A percentile compares a stretch with the other conserved stretches of the same genome.
Conservation (phyloP, 257 asterid species). For the Nicotiana sylvestris region DNA sequence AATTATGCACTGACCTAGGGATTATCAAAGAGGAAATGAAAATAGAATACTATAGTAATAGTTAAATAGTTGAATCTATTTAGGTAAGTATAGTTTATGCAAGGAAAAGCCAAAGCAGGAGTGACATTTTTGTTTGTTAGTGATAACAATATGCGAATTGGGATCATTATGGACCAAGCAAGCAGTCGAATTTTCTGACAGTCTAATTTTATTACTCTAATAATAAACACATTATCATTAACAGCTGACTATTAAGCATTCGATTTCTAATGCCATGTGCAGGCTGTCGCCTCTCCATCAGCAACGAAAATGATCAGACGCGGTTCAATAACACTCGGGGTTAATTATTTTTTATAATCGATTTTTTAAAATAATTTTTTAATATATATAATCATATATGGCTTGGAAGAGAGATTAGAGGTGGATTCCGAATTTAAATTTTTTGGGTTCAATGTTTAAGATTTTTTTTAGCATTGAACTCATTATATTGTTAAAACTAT, state of each 20-base stretch:
- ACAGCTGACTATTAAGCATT: neutral
- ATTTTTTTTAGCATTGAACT: too few relatives aligned
- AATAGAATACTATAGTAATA: neutral
- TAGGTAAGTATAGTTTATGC: neutral
- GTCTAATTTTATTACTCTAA: neutral
- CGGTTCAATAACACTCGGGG: too few relatives aligned
- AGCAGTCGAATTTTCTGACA: neutral
- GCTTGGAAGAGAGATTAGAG: too few relatives aligned
- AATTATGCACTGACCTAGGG: neutral
- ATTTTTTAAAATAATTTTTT: too few relatives aligned
- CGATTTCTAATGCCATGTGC: constrained; percentile 7
- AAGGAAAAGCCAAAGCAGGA: constrained; percentile 3
- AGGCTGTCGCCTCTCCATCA: neutral
- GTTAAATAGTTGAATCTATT: constrained; percentile 2
- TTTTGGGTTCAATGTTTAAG: too few relatives aligned
- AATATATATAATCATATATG: too few relatives aligned
- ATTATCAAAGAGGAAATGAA: neutral
- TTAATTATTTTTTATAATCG: too few relatives aligned
- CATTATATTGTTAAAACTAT: too few relatives aligned
- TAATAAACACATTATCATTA: neutral
- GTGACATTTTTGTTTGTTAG: constrained; percentile 1
- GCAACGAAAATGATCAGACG: neutral
- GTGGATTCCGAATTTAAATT: too few relatives aligned
- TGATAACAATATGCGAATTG: constrained; percentile 7
- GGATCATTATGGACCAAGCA: constrained; percentile 5